Conservation (phyloP, 495 filamentous ascomycete genomes). For the Penicillium macrosclerotiorum region DNA sequence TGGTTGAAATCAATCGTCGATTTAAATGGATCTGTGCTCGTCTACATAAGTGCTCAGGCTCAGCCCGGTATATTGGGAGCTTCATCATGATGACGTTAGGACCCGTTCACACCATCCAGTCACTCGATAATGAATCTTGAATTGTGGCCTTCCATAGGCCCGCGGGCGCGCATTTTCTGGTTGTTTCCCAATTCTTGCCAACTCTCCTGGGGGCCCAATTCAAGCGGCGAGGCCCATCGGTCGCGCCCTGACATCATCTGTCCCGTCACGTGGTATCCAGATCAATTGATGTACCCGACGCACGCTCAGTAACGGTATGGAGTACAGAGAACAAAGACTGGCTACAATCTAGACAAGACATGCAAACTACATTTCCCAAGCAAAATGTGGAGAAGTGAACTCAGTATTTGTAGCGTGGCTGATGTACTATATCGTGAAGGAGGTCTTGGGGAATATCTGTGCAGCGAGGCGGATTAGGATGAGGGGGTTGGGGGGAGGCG, state of each 20-base stretch:
- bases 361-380: neutral
- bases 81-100: slow-evolving; percentile 31
- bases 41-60: slow-evolving; percentile 16
- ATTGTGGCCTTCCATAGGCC: neutral
- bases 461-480: slow-evolving; percentile 28
- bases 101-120: neutral
- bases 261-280: too few species aligned
- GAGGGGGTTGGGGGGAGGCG: slow-evolving; percentile 2
- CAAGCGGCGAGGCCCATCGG: too few species aligned
- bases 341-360: neutral
- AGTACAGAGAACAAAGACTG: too few species aligned
- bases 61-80: slow-evolving; percentile 12
- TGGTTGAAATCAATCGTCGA: too few species aligned
- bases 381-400: slow-evolving; percentile 2
- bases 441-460: slow-evolving; percentile 32
- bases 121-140: neutral
- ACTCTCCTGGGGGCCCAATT: too few species aligned
- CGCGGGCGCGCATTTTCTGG: neutral
- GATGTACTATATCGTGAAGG: slow-evolving; percentile 27
- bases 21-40: too few species aligned
- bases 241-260: too few species aligned
- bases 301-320: too few species aligned
- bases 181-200: too few species aligned
- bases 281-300: too few species aligned
- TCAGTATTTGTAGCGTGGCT: slow-evolving; percentile 20